Conservation (phyloP, 768 basidiomycete genomes). For the Cystofilobasidium capitatum region DNA sequence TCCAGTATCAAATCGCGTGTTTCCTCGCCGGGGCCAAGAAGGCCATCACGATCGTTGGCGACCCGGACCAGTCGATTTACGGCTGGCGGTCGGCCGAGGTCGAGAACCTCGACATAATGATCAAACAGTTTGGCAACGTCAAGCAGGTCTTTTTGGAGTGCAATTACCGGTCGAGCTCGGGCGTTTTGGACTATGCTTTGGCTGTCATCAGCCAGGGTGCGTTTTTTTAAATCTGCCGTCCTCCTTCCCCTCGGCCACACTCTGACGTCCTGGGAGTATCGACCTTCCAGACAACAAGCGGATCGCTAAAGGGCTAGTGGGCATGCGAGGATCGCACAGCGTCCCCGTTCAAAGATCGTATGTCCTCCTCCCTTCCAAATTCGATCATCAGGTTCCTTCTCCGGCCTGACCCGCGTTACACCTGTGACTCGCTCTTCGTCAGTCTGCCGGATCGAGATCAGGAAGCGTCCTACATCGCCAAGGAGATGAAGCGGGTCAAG, state of each 20-base stretch:
- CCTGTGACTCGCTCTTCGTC: background rate
- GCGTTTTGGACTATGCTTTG: constrained; percentile 61
- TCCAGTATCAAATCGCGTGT: background rate
- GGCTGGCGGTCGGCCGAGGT: constrained; percentile 77
- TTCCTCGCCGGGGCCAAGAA: constrained; percentile 49
- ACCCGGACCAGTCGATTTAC: constrained; percentile 86
- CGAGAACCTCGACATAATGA: constrained; percentile 64
- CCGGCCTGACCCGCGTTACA: no score
- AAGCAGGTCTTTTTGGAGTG: constrained; percentile 67
- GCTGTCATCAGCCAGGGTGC: constrained; percentile 75
- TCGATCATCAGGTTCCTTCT: no score
- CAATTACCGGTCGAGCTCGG: constrained; percentile 74
- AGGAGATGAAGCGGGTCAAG: constrained; percentile 66
- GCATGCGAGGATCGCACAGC: no score
- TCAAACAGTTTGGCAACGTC: constrained; percentile 55
- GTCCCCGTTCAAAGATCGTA: no score
- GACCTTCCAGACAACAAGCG: no score
- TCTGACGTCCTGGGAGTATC: no score
- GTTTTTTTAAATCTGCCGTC: constrained; percentile 16
- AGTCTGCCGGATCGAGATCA: constrained; percentile 55
- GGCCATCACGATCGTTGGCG: constrained; percentile 71
- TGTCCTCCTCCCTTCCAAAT: no score
- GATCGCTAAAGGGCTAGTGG: no score
- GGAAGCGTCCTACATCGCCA: constrained; percentile 62
- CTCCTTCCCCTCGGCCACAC: no score